A percentile compares a stretch with the other conserved stretches of the same genome.
These are phyloP conservation scores for Eucalyptus viminalis DNA, from an alignment of 345 rosid genomes.

Conservation along the genomic window DNA sequence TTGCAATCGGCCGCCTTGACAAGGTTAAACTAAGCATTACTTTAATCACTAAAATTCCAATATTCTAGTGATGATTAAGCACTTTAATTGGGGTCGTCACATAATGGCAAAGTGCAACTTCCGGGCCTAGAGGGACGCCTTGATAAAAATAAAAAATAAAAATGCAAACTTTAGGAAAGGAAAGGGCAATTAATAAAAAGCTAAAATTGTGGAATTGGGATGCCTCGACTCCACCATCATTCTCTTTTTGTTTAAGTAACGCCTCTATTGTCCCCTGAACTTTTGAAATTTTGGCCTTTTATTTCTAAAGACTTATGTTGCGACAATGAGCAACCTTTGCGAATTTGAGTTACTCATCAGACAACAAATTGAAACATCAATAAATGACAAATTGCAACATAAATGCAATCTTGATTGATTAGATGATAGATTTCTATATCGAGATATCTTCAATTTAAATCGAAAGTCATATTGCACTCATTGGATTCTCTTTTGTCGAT, in stretches of 20 bases:
- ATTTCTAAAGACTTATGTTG: accelerated
- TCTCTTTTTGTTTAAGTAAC: not conserved
- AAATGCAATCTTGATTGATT: not conserved
- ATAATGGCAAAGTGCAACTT: not conserved
- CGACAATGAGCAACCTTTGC: accelerated
- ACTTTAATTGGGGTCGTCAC: not conserved
- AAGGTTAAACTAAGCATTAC: not conserved
- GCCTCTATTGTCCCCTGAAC: not conserved
- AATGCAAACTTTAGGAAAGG: not conserved
- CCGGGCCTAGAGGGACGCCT: not conserved
- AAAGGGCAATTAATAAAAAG: not conserved
- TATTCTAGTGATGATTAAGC: not conserved
- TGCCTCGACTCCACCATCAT: not conserved
- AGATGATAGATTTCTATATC: not conserved
- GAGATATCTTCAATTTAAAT: not conserved
- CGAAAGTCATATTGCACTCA: accelerated
- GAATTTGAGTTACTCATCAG: not conserved
- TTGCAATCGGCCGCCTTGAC: not conserved
- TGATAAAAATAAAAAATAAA: too few relatives aligned
- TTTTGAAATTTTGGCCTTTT: not conserved
- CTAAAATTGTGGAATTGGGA: not conserved
- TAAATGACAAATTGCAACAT: not conserved
- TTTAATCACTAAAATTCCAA: not conserved
- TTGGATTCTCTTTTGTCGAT: not conserved
- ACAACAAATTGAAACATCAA: not conserved